A percentile compares a stretch with the other conserved stretches of the same genome.
These are phyloP conservation scores for Aspergillus piperis DNA, from an alignment of 2,329 filamentous ascomycete species.

Conservation along the genomic window DNA sequence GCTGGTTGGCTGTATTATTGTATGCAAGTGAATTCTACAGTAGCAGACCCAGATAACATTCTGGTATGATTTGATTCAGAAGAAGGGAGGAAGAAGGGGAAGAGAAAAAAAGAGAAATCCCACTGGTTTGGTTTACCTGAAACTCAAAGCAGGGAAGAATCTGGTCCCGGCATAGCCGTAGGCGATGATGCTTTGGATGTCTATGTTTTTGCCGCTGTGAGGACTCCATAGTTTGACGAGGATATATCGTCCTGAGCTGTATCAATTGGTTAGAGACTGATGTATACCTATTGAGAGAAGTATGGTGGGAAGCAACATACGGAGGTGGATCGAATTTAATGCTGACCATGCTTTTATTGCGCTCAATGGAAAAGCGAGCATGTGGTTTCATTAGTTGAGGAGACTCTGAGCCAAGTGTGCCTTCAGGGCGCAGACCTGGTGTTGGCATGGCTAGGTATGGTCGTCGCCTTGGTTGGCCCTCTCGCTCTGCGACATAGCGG, in stretches of 20 bases:
- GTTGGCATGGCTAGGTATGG: slow-evolving; percentile 15
- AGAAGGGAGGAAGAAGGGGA: neutral
- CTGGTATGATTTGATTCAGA: neutral
- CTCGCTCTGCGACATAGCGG: slow-evolving; percentile 20
- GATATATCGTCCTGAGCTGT: slow-evolving; percentile 74
- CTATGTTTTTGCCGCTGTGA: slow-evolving; percentile 73
- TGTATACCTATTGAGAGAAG: neutral
- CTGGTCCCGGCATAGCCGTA: slow-evolving; percentile 83
- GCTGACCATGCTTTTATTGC: slow-evolving; percentile 79
- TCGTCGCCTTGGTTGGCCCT: slow-evolving; percentile 24
- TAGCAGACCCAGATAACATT: neutral
- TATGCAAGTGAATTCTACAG: neutral
- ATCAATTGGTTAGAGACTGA: slow-evolving; percentile 12
- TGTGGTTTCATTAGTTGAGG: slow-evolving; percentile 65
- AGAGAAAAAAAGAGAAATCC: too few species aligned
- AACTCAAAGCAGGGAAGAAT: slow-evolving; percentile 72
- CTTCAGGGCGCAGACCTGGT: slow-evolving; percentile 12
- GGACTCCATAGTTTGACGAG: slow-evolving; percentile 89
- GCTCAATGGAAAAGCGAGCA: slow-evolving; percentile 80
- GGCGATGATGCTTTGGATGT: slow-evolving; percentile 82
- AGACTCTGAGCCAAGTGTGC: slow-evolving; percentile 6
- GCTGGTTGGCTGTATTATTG: neutral
- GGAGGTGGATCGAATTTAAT: slow-evolving; percentile 67
- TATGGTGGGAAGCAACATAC: slow-evolving; percentile 30
- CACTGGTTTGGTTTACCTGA: slow-evolving; percentile 47